These are phyloP conservation scores for Silene uniflora DNA, from an alignment of 148 eudicot genomes.

Conservation along the genomic window DNA sequence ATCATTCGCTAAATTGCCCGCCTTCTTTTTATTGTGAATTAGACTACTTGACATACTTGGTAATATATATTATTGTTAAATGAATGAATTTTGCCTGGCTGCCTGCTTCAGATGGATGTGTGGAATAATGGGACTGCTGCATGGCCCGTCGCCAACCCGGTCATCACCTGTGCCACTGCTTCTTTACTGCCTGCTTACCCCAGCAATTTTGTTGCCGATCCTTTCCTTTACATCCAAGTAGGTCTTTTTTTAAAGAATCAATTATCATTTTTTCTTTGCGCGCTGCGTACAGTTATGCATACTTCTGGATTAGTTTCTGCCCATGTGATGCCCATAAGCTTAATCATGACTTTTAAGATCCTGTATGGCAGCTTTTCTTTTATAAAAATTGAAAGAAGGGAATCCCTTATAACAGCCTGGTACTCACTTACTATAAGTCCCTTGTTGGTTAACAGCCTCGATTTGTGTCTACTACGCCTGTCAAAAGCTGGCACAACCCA, in stretches of 20 bases:
- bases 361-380: background rate
- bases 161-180: constrained; percentile 75
- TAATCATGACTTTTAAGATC: background rate
- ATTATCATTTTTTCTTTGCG: background rate
- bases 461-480: background rate
- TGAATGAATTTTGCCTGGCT: constrained; percentile 6
- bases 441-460: background rate
- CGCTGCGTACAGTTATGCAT: too few species aligned
- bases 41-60: too few species aligned
- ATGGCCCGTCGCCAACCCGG: constrained; percentile 95
- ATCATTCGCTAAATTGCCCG: too few species aligned
- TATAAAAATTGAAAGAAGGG: too few species aligned
- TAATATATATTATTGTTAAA: constrained; percentile 9
- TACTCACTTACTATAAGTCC: background rate
- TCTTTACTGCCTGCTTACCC: constrained; percentile 64
- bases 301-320: too few species aligned
- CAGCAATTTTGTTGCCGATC: constrained; percentile 96
- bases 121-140: constrained; percentile 58
- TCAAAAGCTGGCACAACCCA: background rate
- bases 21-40: too few species aligned
- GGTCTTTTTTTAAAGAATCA: background rate
- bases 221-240: constrained; percentile 82
- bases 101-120: constrained; percentile 46
- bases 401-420: background rate
- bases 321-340: background rate